Evolutionary conservation across 176 grass and related monocot genomes (phyloP).

Genomic region (Aegilops umbellulata): DNA sequence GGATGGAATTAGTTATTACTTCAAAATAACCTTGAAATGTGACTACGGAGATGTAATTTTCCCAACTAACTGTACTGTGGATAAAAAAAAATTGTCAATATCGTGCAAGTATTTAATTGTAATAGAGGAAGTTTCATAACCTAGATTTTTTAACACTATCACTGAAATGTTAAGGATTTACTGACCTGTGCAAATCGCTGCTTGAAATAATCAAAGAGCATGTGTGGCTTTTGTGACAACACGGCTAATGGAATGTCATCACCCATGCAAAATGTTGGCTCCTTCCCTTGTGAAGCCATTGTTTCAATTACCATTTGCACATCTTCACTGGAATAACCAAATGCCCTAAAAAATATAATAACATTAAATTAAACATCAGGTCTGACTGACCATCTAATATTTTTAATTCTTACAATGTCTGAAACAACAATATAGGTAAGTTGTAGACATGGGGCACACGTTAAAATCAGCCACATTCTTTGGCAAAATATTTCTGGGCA

Average conservation of each 20-base stretch:
- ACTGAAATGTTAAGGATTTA: conserved; percentile 15
- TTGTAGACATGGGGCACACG: neutral
- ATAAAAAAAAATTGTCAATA: conserved; percentile 6
- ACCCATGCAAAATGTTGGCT: conserved; percentile 99
- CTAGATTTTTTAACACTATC: neutral
- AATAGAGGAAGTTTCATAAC: neutral
- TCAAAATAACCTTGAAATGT: neutral
- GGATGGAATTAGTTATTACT: neutral
- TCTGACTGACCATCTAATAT: conserved; percentile 15
- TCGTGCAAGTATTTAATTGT: neutral
- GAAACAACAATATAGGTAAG: conserved; percentile 9
- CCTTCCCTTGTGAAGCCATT: conserved; percentile 99
- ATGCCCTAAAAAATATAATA: conserved; percentile 68
- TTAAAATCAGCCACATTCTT: neutral
- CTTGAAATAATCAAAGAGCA: conserved; percentile 99
- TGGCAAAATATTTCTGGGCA: conserved; percentile 12
- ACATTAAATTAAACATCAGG: conserved; percentile 36
- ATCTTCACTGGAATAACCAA: conserved; percentile 99
- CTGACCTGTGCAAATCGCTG: conserved; percentile 98
- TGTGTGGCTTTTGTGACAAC: conserved; percentile 77
- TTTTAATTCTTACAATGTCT: conserved; percentile 4
- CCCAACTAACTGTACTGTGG: conserved; percentile 1
- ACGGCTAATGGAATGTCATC: conserved; percentile 98
- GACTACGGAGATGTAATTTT: neutral
- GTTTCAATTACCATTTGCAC: conserved; percentile 99